Base-by-base conservation (phyloP, 2,329 filamentous ascomycete species). In the Botrytis tulipae region DNA sequence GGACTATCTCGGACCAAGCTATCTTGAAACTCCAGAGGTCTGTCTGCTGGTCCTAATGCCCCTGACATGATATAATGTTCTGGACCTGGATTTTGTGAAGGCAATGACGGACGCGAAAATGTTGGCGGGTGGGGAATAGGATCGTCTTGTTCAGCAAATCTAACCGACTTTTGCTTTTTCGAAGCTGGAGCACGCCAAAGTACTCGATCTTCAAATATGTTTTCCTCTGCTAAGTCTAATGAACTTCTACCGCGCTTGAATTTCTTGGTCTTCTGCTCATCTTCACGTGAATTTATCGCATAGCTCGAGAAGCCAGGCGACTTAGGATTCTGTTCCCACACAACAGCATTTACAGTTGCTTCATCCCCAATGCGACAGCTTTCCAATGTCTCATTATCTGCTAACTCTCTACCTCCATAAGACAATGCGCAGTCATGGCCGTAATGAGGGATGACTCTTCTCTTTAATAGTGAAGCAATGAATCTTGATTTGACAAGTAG, bases 261-360 rank as follows among this genome's bases (percentile, higher is more conserved):
- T 22, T 10, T 8, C 18, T 16, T 32, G 4, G 16, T 22, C 9
- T 57, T 22, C 18, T 42, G 46, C 44, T 20, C 65, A 54, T 54
- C 8, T 40, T 22, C 61, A 22, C 5, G 61, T 44, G 37, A 40
- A n/a, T 29, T 9, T 7, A 22, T 20, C 22, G 32, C 8, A 54
- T 62, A 16, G 18, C 25, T 8, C 29, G n/a, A 57, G n/a, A 57
- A 25, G 46, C 68, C 57, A 32, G 40, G 51, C 35, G 12, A 8
- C 10, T 12, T 20, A 22, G 7, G 6, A 22, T 48, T 25, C 10
- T 60, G 16, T 16, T 37, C 25, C 71, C 62, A 51, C 35, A 72
- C 35, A 59, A 69, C 10, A 46, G 62, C 62, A 40, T 69, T 60
- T 25, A 68, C 25, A 20, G 71, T 72, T 48, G 62, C 71, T 44